Percentiles rank a stretch among this genome's conserved stretches.
Evolutionary conservation across 176 grass and related monocot species (phyloP).

Genomic region (Ensete glaucum): DNA sequence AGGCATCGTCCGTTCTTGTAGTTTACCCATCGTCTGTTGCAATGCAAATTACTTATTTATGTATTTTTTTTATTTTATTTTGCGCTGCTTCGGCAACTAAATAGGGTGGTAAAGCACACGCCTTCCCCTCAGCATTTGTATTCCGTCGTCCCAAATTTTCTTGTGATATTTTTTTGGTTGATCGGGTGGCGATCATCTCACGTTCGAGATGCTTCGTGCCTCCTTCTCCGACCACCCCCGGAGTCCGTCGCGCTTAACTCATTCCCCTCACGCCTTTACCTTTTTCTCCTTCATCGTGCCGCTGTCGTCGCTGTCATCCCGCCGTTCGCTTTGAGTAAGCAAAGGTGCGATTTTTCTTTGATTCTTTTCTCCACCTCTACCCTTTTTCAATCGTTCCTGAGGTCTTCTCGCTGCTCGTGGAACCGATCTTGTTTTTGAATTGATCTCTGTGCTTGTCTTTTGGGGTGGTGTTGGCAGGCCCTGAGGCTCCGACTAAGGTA

Average conservation of each 20-base stretch:
- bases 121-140: neutral
- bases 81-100: neutral
- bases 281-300: too few relatives aligned
- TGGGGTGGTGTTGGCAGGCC: neutral
- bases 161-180: neutral
- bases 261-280: too few relatives aligned
- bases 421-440: slow-evolving; percentile 3
- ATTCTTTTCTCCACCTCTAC: neutral
- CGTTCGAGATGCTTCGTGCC: neutral
- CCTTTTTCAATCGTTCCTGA: neutral
- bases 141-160: too few relatives aligned
- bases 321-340: neutral
- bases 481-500: neutral
- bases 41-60: too few relatives aligned
- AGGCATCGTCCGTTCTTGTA: too few relatives aligned
- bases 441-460: neutral
- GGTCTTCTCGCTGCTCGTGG: neutral
- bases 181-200: neutral
- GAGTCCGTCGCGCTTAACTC: neutral
- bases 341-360: neutral
- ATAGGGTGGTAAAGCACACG: neutral
- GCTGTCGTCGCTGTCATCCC: too few relatives aligned
- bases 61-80: neutral
- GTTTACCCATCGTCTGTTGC: too few relatives aligned
- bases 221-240: neutral